Conservation (phyloP, 805 yeast species). For the Henningerozyma blattae region DNA sequence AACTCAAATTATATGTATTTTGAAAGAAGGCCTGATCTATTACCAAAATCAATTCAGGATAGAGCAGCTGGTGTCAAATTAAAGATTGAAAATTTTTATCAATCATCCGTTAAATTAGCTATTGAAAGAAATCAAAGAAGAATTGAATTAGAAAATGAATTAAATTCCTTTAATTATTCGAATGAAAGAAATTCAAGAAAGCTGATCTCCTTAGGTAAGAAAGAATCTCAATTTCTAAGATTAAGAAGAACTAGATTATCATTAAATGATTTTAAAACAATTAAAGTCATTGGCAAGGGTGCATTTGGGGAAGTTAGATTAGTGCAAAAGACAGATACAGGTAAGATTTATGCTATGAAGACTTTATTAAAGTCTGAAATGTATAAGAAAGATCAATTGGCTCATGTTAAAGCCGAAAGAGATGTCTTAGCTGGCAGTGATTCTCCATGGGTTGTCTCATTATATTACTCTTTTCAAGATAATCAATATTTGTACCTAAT, state of each 20-base stretch:
- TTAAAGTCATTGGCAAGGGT: constrained; percentile 88
- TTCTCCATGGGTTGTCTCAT: constrained; percentile 83
- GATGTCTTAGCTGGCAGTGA: constrained; percentile 89
- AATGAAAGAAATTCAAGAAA: constrained; percentile 81
- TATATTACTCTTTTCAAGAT: constrained; percentile 67
- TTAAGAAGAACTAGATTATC: constrained; percentile 74
- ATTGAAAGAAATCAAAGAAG: constrained; percentile 93
- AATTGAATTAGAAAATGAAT: constrained; percentile 64
- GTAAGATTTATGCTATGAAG: constrained; percentile 88
- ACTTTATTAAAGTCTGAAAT: constrained; percentile 82
- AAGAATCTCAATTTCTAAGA: constrained; percentile 78
- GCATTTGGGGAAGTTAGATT: constrained; percentile 96
- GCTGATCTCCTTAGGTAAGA: constrained; percentile 70
- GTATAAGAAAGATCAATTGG: constrained; percentile 88
- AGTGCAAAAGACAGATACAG: constrained; percentile 87
- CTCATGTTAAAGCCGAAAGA: constrained; percentile 91
- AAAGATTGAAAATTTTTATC: constrained; percentile 73
- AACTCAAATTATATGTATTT: constrained; percentile 48
- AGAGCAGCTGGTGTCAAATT: constrained; percentile 75
- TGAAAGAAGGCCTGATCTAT: constrained; percentile 70
- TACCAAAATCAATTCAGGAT: constrained; percentile 68
- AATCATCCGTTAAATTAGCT: constrained; percentile 78
- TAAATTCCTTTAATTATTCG: constrained; percentile 57
- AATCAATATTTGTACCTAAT: constrained; percentile 68
- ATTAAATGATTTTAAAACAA: constrained; percentile 76